Evolutionary conservation across 768 basidiomycete genomes (phyloP).

Genomic region (Pleurotus sapidus): DNA sequence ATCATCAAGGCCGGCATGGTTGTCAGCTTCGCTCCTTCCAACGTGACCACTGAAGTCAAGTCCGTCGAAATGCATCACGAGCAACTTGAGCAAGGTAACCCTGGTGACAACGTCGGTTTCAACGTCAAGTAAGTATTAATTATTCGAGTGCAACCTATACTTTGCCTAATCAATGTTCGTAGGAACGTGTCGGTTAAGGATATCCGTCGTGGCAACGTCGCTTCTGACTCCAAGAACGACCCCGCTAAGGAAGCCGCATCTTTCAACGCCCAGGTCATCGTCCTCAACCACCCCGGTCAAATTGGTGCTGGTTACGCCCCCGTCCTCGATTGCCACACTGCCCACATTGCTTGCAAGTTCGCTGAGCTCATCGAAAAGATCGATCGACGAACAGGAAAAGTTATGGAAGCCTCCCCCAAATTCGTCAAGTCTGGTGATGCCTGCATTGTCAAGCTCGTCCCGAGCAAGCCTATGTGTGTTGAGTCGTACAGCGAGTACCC

Average conservation of each 20-base stretch:
- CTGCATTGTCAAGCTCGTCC: slow-evolving; percentile 96
- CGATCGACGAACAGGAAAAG: slow-evolving; percentile 97
- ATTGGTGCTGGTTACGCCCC: slow-evolving; percentile 99
- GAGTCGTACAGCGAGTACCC: slow-evolving; percentile 97
- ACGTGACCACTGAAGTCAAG: slow-evolving; percentile 99
- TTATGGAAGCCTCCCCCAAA: slow-evolving; percentile 85
- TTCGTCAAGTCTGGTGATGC: slow-evolving; percentile 99
- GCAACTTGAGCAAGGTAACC: slow-evolving; percentile 89
- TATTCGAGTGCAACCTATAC: background rate
- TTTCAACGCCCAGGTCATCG: slow-evolving; percentile 99
- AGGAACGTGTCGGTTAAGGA: slow-evolving; percentile 99
- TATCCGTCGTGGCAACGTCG: slow-evolving; percentile 99
- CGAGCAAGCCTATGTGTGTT: slow-evolving; percentile 95
- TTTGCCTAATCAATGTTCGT: slow-evolving; percentile 4
- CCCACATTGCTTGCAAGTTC: slow-evolving; percentile 99
- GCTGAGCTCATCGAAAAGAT: slow-evolving; percentile 98
- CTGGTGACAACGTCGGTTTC: slow-evolving; percentile 99
- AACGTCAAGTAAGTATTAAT: slow-evolving; percentile 80
- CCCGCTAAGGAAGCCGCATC: slow-evolving; percentile 99
- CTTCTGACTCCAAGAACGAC: slow-evolving; percentile 99
- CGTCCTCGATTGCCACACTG: slow-evolving; percentile 99
- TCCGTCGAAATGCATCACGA: slow-evolving; percentile 99
- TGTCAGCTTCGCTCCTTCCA: slow-evolving; percentile 93
- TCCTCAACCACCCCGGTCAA: slow-evolving; percentile 99
- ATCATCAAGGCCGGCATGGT: slow-evolving; percentile 99